Percentiles rank a stretch among this genome's conserved stretches.
Conservation (phyloP, 768 basidiomycete genomes). For the Tylopilus vinaceipallidus region DNA sequence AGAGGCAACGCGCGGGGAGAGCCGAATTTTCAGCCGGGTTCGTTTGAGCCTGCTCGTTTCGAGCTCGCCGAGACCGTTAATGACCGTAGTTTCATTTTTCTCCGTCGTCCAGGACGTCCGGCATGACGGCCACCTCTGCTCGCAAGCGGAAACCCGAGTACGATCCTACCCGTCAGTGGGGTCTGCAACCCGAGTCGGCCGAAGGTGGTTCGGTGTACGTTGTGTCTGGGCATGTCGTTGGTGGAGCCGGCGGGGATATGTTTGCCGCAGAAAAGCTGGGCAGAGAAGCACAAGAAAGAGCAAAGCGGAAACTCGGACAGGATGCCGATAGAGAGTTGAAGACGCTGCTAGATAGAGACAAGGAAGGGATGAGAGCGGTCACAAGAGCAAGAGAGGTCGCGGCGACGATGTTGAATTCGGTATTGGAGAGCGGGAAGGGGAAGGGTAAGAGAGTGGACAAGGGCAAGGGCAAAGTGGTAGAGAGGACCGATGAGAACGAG, state of each 20-base stretch:
- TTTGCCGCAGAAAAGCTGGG: conserved; percentile 72
- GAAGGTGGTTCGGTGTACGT: conserved; percentile 64
- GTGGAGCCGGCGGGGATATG: conserved; percentile 41
- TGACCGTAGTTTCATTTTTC: not conserved
- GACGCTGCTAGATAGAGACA: conserved; percentile 59
- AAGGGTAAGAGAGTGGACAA: conserved; percentile 16
- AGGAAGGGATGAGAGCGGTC: conserved; percentile 64
- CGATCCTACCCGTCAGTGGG: conserved; percentile 75
- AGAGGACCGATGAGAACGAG: conserved; percentile 9
- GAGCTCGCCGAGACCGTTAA: too few relatives aligned
- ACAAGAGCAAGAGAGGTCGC: conserved; percentile 55
- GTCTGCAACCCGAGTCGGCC: conserved; percentile 55
- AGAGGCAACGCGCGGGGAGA: conserved; percentile 67
- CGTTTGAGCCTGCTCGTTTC: conserved; percentile 26
- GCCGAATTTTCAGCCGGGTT: conserved; percentile 88
- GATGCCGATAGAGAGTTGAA: conserved; percentile 64
- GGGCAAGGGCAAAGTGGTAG: conserved; percentile 11
- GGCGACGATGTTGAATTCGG: conserved; percentile 27
- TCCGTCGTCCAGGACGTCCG: conserved; percentile 56
- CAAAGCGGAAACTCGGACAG: conserved; percentile 57
- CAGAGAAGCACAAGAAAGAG: conserved; percentile 74
- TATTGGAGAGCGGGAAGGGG: conserved; percentile 14
- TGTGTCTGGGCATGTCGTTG: conserved; percentile 74
- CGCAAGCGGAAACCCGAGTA: conserved; percentile 53
- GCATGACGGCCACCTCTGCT: conserved; percentile 51